phyloP scores from a whole-genome alignment of 192 early-diverging fungal species.

The Allomyces arbusculus region DNA sequence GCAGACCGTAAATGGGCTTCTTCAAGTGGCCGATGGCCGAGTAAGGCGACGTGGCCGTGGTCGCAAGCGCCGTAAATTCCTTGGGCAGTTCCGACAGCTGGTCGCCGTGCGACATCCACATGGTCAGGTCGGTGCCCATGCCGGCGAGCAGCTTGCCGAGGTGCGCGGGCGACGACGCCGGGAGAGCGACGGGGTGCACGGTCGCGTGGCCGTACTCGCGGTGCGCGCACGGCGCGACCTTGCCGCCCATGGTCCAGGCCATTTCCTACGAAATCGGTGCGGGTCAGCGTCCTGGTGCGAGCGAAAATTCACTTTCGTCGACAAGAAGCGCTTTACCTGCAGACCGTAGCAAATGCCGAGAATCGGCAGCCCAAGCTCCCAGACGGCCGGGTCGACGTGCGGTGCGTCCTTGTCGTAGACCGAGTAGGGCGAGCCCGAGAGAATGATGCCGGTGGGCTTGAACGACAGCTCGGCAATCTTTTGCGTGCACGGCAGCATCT shows the following conservation, averaged over 20 bases:
- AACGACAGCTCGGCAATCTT: constrained; percentile 83
- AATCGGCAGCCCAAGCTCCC: constrained; percentile 70
- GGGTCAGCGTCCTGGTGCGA: too few species aligned
- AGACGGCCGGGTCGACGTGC: constrained; percentile 78
- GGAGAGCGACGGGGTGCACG: constrained; percentile 42
- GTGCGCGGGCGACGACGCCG: constrained; percentile 7
- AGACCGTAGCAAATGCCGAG: constrained; percentile 98
- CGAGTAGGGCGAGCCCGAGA: constrained; percentile 92
- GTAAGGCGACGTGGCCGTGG: constrained; percentile 70
- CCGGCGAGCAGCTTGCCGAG: constrained; percentile 47
- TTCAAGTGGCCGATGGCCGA: constrained; percentile 67
- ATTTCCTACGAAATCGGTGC: constrained; percentile 62
- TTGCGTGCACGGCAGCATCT: constrained; percentile 90
- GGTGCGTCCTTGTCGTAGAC: constrained; percentile 89
- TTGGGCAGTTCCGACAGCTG: constrained; percentile 60
- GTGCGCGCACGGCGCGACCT: constrained; percentile 67
- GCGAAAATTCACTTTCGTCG: too few species aligned
- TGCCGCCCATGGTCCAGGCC: constrained; percentile 68
- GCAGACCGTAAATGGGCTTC: constrained; percentile 78
- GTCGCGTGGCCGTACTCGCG: constrained; percentile 88
- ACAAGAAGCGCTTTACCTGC: constrained; percentile 28
- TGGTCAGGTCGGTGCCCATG: constrained; percentile 13
- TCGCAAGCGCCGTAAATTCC: constrained; percentile 68
- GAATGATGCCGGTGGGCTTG: constrained; percentile 86
- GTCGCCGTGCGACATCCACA: constrained; percentile 99